phyloP scores from a whole-genome alignment of 305 asterid genomes.

The Solanum hybrid region DNA sequence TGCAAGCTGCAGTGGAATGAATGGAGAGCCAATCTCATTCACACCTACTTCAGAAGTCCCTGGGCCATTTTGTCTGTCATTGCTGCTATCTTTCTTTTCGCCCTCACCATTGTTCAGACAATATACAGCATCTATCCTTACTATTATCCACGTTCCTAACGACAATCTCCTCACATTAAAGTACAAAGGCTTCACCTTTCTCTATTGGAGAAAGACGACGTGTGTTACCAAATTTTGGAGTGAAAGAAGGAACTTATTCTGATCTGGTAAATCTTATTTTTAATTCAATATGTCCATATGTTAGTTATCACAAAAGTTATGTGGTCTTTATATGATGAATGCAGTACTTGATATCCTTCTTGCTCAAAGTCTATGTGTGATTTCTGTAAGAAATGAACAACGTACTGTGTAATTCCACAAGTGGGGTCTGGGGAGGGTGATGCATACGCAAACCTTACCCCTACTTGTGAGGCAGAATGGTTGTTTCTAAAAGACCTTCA shows the following conservation, averaged over 20 bases:
- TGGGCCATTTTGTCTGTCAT: constrained; percentile 38
- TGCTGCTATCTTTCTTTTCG: constrained; percentile 32
- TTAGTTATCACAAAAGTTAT: not conserved
- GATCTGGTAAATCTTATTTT: not conserved
- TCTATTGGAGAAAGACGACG: not conserved
- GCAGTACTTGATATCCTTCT: not conserved
- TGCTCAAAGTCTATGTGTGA: not conserved
- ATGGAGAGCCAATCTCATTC: constrained; percentile 35
- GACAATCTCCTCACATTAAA: not conserved
- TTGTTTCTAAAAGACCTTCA: not conserved
- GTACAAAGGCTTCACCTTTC: not conserved
- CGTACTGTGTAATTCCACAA: not conserved
- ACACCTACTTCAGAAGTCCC: constrained; percentile 34
- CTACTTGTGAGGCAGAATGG: too few species aligned
- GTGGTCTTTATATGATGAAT: not conserved
- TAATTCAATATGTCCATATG: not conserved
- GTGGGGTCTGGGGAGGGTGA: not conserved
- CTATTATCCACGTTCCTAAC: not conserved
- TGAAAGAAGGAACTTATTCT: not conserved
- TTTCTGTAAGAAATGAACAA: not conserved
- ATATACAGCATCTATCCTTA: constrained; percentile 20
- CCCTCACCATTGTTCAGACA: constrained; percentile 32
- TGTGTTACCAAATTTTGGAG: not conserved
- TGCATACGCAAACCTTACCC: not conserved
- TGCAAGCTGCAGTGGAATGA: constrained; percentile 29